Evolutionary conservation across 2,329 filamentous ascomycete genomes (phyloP), one percentile per base, ranked within the genome.

Genomic region (Endothia cerciana): DNA sequence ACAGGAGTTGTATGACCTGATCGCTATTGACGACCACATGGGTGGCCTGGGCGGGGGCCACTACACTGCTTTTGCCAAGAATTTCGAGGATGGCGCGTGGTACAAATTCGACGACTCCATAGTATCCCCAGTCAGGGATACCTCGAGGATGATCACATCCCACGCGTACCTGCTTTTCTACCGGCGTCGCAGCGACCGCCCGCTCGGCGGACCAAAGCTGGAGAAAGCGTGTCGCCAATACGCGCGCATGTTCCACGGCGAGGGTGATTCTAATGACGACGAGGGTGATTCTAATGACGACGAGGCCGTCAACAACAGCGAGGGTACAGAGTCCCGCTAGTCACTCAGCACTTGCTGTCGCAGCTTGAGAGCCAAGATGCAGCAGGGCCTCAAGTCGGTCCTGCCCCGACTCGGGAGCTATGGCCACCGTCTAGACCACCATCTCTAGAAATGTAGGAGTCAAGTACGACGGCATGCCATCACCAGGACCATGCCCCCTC

Each of bases 151-250:
- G 10, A 86, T 97, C 5, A 91, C 92, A 4, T 79, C 86, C 19
- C 89, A 91, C 25, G 95, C 95, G 0, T 99, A 99, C 77, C 85
- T 99, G 13, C 84, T 99, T 41, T 99, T 99, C 82, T 99, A 99
- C 80, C 92, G 95, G 49, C 91, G 95, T 65, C 90, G 93, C 69
- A 92, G 93, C 5, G 83, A 86, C 8, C 79, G 78, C 68, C 91
- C 93, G 69, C 87, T 99, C 70, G 95, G 95, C 65, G 94, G 94
- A 33, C 84, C 89, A 55, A 85, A 85, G 61, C 89, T 97, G 67
- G 85, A 89, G 71, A 82, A 89, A 70, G 88, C 97, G 60, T 82
- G 92, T 63, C 85, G 63, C 41, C 56, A 62, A 5, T 68, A 61
- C 28, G 60, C 59, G 22, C 49, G 55, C 8, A 17, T 15, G 15